These are phyloP conservation scores for Margaritispora aquatica DNA, from an alignment of 495 filamentous ascomycete genomes.

Conservation along the genomic window DNA sequence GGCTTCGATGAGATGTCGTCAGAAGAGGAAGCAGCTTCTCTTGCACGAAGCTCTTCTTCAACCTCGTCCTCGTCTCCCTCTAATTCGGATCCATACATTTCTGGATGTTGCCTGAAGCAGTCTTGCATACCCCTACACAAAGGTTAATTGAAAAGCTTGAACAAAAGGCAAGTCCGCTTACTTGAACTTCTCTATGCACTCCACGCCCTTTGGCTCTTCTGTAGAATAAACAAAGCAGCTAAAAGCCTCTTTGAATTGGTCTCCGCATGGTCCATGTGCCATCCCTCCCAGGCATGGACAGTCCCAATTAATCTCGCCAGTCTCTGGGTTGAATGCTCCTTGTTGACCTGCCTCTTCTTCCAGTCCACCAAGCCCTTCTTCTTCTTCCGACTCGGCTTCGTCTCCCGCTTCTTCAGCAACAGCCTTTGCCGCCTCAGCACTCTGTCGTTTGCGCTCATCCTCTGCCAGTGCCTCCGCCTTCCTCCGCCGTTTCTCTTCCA, in stretches of 20 bases:
- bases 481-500: slow-evolving; percentile 40
- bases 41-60: slow-evolving; percentile 28
- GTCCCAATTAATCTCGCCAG: slow-evolving; percentile 99
- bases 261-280: slow-evolving; percentile 93
- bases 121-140: slow-evolving; percentile 79
- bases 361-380: slow-evolving; percentile 45
- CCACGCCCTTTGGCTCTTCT: slow-evolving; percentile 97
- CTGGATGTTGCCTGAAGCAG: slow-evolving; percentile 88
- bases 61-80: slow-evolving; percentile 68
- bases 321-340: slow-evolving; percentile 96
- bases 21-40: slow-evolving; percentile 1
- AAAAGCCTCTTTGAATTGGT: slow-evolving; percentile 89
- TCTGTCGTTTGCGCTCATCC: slow-evolving; percentile 21
- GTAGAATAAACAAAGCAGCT: slow-evolving; percentile 94
- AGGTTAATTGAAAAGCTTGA: background rate
- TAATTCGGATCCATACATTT: slow-evolving; percentile 86
- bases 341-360: slow-evolving; percentile 77
- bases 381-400: slow-evolving; percentile 15
- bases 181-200: slow-evolving; percentile 98
- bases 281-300: slow-evolving; percentile 97
- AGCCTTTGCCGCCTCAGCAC: slow-evolving; percentile 15
- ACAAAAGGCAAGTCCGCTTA: slow-evolving; percentile 34
- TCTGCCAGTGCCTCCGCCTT: slow-evolving; percentile 27
- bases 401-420: slow-evolving; percentile 15
- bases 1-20: slow-evolving; percentile 2